These are phyloP conservation scores for Glycine soja DNA, from an alignment of 306 rosid species.

Conservation along the genomic window DNA sequence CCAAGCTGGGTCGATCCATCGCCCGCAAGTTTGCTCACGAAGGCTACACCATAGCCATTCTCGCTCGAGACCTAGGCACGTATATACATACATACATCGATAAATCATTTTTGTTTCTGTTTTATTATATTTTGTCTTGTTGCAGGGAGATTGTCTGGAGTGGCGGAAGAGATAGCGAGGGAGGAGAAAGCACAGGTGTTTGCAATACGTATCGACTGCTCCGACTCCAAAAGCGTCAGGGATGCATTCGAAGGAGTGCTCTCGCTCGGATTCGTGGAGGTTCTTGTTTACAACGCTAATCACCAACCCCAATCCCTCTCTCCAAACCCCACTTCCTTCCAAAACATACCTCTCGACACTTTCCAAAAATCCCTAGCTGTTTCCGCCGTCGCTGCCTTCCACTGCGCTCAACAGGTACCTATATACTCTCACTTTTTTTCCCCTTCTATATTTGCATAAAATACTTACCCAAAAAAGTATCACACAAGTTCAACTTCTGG, in stretches of 20 bases:
- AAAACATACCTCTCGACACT: not conserved
- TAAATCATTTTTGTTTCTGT: too few relatives aligned
- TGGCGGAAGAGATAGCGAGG: constrained; percentile 12
- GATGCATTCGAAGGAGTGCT: constrained; percentile 13
- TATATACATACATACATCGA: not conserved
- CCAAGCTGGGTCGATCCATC: constrained; percentile 5
- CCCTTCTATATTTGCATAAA: too few relatives aligned
- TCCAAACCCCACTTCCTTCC: not conserved
- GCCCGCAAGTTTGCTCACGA: constrained; percentile 18
- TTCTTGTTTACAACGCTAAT: constrained; percentile 9
- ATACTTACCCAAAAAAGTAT: too few relatives aligned
- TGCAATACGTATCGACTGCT: not conserved
- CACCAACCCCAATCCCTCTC: not conserved
- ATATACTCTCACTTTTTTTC: too few relatives aligned
- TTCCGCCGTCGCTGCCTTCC: constrained; percentile 12
- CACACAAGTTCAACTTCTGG: too few relatives aligned
- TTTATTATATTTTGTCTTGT: too few relatives aligned
- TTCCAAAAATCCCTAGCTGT: not conserved
- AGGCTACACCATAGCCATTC: constrained; percentile 16
- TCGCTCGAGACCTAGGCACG: not conserved
- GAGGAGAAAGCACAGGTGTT: constrained; percentile 11
- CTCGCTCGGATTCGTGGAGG: not conserved
- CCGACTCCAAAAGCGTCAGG: not conserved
- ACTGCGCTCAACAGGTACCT: constrained; percentile 9
- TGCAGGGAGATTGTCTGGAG: not conserved